Evolutionary conservation across 176 grass and related monocot species (phyloP), one percentile per base, ranked within the genome.

Genomic region (Raddia guianensis): DNA sequence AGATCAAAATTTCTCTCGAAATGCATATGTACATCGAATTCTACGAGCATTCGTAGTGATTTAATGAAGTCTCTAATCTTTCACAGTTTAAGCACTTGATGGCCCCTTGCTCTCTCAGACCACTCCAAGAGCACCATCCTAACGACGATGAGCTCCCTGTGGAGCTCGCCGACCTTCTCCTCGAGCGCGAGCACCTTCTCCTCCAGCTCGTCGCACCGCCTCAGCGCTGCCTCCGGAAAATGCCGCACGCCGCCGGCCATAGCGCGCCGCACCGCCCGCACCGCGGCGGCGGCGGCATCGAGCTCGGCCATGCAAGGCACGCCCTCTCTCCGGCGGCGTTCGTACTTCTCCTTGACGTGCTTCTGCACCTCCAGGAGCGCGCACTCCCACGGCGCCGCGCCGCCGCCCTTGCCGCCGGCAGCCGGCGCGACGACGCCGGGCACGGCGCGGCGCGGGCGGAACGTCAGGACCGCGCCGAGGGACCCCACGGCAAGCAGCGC

Each of bases 311-410:
- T 86, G 48, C 79, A 93, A 40, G 81, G 81, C 3, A 86, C 18
- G 57, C 90, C 85, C 4, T 77, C 73, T 75, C 87, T 98, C 70
- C 91, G 76, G 21, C 90, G 85, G 69, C 77, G 89, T 8, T 98
- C 95, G 59, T 87, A 94, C 83, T 83, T 92, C 61, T 92, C 92
- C 73, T 86, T 91, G 40, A 86, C 87, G 42, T 80, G 89, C 83
- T 42, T 92, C 50, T 91, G 89, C 86, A 92, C 40, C 16, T 92
- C 92, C 19, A 85, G 86, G 69, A 98, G 68, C 50, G 88, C 72
- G 72, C 81, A 68, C 69, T 85, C 83, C 95, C 95, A 97, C 8
- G 81, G 10, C 9, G 57, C 65, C 49, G n/a, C 75, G 6, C 15
- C 75, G 2, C 18, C 63, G 48, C 55, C 49, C 73, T 79, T 90